Conservation (phyloP, 805 yeast species). For the Saturnispora zaruensis region DNA sequence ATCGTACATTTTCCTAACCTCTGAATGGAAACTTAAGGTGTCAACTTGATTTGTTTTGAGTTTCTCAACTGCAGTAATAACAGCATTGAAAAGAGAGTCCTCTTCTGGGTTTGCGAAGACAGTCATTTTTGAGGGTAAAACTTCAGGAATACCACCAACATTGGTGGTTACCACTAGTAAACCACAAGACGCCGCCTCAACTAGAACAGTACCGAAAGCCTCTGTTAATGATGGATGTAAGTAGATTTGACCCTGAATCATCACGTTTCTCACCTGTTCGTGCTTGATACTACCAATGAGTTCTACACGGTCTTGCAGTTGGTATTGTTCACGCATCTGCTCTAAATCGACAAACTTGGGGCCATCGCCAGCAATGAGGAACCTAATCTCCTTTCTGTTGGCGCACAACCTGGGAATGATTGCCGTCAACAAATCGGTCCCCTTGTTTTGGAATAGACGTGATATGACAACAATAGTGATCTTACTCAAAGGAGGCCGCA, state of each 20-base stretch:
- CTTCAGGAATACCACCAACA: conserved; percentile 98
- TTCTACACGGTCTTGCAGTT: conserved; percentile 80
- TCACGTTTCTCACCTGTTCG: conserved; percentile 85
- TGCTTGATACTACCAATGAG: conserved; percentile 83
- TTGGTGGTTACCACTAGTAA: conserved; percentile 85
- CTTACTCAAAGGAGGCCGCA: conserved; percentile 26
- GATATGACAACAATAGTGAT: conserved; percentile 89
- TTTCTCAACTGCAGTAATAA: conserved; percentile 58
- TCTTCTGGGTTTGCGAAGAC: conserved; percentile 85
- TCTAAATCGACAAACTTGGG: conserved; percentile 90
- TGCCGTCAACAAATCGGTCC: conserved; percentile 80
- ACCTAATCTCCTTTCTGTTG: conserved; percentile 53
- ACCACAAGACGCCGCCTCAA: conserved; percentile 97
- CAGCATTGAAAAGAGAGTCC: conserved; percentile 65
- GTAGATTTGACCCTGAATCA: conserved; percentile 90
- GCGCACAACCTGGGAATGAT: conserved; percentile 78
- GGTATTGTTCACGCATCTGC: conserved; percentile 84
- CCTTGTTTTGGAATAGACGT: conserved; percentile 89
- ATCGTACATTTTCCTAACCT: conserved; percentile 74
- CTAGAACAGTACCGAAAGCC: conserved; percentile 95
- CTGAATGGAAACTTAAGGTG: conserved; percentile 68
- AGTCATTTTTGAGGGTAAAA: conserved; percentile 87
- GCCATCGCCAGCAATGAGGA: conserved; percentile 93
- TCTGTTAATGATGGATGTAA: conserved; percentile 91
- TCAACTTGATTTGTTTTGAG: conserved; percentile 53